phyloP scores from a whole-genome alignment of 495 filamentous ascomycete species.

The Podospora anserina region DNA sequence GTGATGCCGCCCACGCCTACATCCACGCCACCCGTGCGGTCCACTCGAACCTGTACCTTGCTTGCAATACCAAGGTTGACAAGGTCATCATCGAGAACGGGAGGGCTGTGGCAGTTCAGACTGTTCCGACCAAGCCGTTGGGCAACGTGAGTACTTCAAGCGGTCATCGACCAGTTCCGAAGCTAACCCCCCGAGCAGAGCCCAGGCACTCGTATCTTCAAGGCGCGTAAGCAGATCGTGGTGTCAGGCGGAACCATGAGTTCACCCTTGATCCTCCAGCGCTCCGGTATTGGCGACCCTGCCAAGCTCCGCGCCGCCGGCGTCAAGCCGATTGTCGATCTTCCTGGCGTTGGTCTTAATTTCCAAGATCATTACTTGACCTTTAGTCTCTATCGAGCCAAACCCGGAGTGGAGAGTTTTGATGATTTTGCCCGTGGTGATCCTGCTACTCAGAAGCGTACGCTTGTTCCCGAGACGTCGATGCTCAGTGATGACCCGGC shows the following conservation, averaged over 20 bases:
- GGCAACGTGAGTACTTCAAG: conserved; percentile 16
- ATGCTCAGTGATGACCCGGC: background rate
- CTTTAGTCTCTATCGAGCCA: conserved; percentile 71
- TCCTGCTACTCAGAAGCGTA: conserved; percentile 63
- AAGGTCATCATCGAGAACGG: conserved; percentile 73
- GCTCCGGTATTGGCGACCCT: conserved; percentile 68
- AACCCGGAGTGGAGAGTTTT: conserved; percentile 73
- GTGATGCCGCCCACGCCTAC: conserved; percentile 74
- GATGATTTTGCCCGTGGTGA: conserved; percentile 78
- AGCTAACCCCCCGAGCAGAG: conserved; percentile 35
- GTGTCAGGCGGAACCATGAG: conserved; percentile 77
- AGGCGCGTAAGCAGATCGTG: conserved; percentile 73
- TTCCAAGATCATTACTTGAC: conserved; percentile 87
- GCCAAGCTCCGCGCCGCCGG: conserved; percentile 68
- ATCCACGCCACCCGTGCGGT: conserved; percentile 65
- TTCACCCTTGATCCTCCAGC: conserved; percentile 74
- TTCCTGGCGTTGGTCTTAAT: conserved; percentile 79
- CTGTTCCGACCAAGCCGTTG: conserved; percentile 44
- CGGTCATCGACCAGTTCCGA: conserved; percentile 1
- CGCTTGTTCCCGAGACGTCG: background rate
- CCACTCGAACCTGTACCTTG: conserved; percentile 68
- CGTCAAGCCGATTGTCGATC: conserved; percentile 67
- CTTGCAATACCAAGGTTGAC: conserved; percentile 79
- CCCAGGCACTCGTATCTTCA: conserved; percentile 48
- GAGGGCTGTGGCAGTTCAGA: conserved; percentile 60